Evolutionary conservation across 2,329 filamentous ascomycete species (phyloP).

Genomic region (Colletotrichum echinochloae): DNA sequence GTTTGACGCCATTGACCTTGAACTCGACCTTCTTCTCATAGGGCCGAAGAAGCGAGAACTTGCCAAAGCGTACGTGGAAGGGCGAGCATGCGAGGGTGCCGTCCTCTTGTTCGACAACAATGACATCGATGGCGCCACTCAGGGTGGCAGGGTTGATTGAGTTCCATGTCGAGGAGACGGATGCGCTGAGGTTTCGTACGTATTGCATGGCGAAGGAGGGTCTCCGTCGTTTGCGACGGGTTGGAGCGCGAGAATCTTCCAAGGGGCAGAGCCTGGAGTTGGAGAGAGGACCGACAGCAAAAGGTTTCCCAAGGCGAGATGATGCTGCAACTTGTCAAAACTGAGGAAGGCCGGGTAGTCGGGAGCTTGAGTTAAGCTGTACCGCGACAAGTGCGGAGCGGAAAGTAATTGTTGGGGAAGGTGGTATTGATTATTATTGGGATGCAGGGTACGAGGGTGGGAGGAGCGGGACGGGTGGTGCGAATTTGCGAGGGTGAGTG

Average conservation of each 20-base stretch:
- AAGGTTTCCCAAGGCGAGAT: slow-evolving; percentile 13
- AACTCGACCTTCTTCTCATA: slow-evolving; percentile 99
- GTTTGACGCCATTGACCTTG: slow-evolving; percentile 89
- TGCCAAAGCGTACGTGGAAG: slow-evolving; percentile 98
- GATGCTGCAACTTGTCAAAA: slow-evolving; percentile 1
- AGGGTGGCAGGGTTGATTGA: slow-evolving; percentile 98
- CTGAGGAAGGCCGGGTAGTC: slow-evolving; percentile 1
- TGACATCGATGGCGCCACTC: slow-evolving; percentile 98
- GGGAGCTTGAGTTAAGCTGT: slow-evolving; percentile 1
- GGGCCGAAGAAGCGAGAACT: slow-evolving; percentile 94
- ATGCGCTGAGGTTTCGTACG: slow-evolving; percentile 94
- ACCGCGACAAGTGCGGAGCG: slow-evolving; percentile 9
- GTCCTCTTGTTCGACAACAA: slow-evolving; percentile 97
- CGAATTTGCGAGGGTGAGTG: slow-evolving; percentile 5
- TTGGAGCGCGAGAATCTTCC: slow-evolving; percentile 7
- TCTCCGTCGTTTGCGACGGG: slow-evolving; percentile 13
- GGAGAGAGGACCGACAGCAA: background rate
- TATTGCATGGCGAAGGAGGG: slow-evolving; percentile 81
- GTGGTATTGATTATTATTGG: slow-evolving; percentile 24
- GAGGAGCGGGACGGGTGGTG: slow-evolving; percentile 15
- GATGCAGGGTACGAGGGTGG: slow-evolving; percentile 23
- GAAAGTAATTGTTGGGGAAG: slow-evolving; percentile 29
- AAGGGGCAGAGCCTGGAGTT: slow-evolving; percentile 1
- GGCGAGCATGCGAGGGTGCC: slow-evolving; percentile 90
- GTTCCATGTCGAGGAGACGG: slow-evolving; percentile 98